Conservation (phyloP, 2,329 filamentous ascomycete species). For the Colletotrichum godetiae region DNA sequence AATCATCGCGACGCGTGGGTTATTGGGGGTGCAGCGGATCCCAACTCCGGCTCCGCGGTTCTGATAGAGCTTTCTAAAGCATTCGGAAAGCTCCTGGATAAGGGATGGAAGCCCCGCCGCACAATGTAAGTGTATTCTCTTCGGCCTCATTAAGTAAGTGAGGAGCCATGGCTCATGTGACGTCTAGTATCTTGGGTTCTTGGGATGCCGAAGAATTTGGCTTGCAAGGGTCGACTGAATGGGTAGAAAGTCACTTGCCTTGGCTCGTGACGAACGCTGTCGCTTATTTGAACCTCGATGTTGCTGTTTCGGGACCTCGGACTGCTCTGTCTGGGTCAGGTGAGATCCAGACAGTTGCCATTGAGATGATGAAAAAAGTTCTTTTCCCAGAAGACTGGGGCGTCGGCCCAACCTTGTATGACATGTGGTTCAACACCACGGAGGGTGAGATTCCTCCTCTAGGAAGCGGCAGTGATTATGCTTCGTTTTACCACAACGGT, state of each 20-base stretch:
- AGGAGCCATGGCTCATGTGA: no score
- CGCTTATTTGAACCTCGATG: constrained; percentile 62
- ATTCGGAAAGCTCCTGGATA: constrained; percentile 56
- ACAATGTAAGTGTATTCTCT: constrained; percentile 44
- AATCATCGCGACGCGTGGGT: constrained; percentile 68
- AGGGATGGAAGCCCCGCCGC: constrained; percentile 62
- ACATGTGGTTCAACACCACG: constrained; percentile 32
- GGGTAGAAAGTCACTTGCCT: constrained; percentile 26
- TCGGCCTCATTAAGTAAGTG: no score
- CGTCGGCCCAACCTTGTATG: constrained; percentile 26
- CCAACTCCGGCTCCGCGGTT: constrained; percentile 61
- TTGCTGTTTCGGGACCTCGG: constrained; percentile 56
- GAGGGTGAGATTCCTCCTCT: constrained; percentile 19
- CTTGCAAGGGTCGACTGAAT: constrained; percentile 27
- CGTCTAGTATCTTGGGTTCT: constrained; percentile 47
- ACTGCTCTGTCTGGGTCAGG: constrained; percentile 46
- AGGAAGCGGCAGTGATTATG: constrained; percentile 22
- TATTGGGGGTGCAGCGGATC: constrained; percentile 62
- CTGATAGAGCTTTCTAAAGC: constrained; percentile 61
- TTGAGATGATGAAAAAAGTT: constrained; percentile 33
- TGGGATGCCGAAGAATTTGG: constrained; percentile 49
- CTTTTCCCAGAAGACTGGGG: constrained; percentile 23
- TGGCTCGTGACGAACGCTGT: constrained; percentile 24
- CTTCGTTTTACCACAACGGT: constrained; percentile 26
- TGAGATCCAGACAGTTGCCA: constrained; percentile 21